These are phyloP conservation scores for Cinnamomum chago DNA, from an alignment of 164 flowering plant species.

Conservation along the genomic window DNA sequence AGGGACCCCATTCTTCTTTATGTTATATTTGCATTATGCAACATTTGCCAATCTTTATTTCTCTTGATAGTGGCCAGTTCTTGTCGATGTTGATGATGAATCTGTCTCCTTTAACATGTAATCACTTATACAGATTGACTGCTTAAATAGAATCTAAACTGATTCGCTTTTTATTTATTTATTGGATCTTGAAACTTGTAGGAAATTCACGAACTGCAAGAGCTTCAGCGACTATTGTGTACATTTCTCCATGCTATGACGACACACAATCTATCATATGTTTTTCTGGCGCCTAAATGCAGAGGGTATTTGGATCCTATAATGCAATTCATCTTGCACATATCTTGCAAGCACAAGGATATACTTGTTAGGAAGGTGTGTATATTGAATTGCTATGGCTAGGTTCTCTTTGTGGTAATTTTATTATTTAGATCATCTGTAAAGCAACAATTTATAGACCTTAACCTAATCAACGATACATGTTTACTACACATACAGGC, in stretches of 20 bases:
- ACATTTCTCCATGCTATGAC: slow-evolving; percentile 85
- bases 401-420: background rate
- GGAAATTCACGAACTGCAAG: slow-evolving; percentile 94
- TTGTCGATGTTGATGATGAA: too few relatives aligned
- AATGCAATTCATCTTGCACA: slow-evolving; percentile 65
- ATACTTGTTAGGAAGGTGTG: slow-evolving; percentile 72
- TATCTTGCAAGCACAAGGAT: slow-evolving; percentile 86
- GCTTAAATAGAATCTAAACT: too few relatives aligned
- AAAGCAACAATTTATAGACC: too few relatives aligned
- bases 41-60: too few relatives aligned
- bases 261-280: slow-evolving; percentile 77
- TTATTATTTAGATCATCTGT: too few relatives aligned
- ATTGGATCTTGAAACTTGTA: slow-evolving; percentile 17
- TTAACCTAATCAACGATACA: background rate
- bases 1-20: too few relatives aligned
- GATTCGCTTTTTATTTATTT: background rate
- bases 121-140: too few relatives aligned
- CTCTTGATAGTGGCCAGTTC: too few relatives aligned
- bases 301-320: slow-evolving; percentile 57
- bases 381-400: slow-evolving; percentile 3
- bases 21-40: too few relatives aligned
- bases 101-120: too few relatives aligned
- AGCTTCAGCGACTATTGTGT: slow-evolving; percentile 76
- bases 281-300: slow-evolving; percentile 76
- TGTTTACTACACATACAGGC: slow-evolving; percentile 40